These are phyloP conservation scores for Paraglomus brasilianum DNA, from an alignment of 192 early-diverging fungal species.

Conservation along the genomic window DNA sequence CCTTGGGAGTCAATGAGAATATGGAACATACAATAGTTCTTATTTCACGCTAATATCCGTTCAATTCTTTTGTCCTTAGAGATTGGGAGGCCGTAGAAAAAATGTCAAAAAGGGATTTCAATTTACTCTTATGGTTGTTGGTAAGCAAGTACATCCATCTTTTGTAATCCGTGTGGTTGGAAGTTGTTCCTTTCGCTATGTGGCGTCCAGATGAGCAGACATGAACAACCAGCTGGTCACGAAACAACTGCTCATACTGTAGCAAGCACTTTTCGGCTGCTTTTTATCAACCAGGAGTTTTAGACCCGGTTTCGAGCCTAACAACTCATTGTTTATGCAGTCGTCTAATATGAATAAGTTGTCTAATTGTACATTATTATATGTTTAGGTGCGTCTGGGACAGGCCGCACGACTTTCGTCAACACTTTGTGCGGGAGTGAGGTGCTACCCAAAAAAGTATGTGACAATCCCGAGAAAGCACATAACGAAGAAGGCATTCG, in stretches of 20 bases:
- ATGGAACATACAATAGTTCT: background rate
- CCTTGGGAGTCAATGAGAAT: background rate
- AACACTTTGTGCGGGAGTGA: conserved; percentile 93
- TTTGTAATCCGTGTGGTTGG: background rate
- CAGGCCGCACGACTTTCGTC: conserved; percentile 98
- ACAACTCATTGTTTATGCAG: background rate
- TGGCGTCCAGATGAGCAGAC: too few relatives aligned
- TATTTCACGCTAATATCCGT: background rate
- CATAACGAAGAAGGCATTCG: conserved; percentile 81
- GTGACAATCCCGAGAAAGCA: conserved; percentile 68
- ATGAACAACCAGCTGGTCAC: too few relatives aligned
- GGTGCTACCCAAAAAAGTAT: conserved; percentile 67
- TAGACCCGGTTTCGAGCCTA: background rate
- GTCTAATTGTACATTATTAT: background rate
- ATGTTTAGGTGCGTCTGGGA: conserved; percentile 78
- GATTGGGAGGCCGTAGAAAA: conserved; percentile 63
- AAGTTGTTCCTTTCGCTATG: background rate
- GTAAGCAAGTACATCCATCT: conserved; percentile 46
- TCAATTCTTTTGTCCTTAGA: conserved; percentile 5
- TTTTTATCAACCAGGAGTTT: background rate
- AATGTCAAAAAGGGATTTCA: conserved; percentile 95
- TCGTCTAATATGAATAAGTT: background rate
- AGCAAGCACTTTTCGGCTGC: background rate
- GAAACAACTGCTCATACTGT: conserved; percentile 10
- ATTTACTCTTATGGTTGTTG: conserved; percentile 97